phyloP scores from a whole-genome alignment of 1,284 basidiomycete species.

The Puccinia hordei region DNA sequence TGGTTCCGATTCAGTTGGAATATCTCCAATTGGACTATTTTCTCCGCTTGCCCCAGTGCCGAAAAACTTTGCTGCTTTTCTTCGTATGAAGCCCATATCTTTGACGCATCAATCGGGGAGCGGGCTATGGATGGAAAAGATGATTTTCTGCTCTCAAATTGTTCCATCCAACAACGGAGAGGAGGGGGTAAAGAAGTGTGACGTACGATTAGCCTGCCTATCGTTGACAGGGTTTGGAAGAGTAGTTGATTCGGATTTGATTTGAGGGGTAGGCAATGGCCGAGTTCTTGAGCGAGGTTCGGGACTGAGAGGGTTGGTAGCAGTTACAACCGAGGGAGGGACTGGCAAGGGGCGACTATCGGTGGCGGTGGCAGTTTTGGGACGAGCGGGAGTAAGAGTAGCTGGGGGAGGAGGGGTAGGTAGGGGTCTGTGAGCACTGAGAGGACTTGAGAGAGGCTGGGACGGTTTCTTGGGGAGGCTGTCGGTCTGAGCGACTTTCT shows the following conservation, averaged over 20 bases:
- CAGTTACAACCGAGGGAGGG: slow-evolving; percentile 11
- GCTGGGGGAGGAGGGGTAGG: slow-evolving; percentile 28
- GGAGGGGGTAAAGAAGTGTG: background rate
- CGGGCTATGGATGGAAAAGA: background rate
- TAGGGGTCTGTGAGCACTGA: slow-evolving; percentile 20
- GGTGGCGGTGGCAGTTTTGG: background rate
- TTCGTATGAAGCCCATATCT: slow-evolving; percentile 18
- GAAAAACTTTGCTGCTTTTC: background rate
- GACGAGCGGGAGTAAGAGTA: background rate
- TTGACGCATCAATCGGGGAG: slow-evolving; percentile 2
- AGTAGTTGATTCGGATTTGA: background rate
- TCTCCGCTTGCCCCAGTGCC: background rate
- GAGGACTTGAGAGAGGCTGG: background rate
- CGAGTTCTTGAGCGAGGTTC: slow-evolving; percentile 4
- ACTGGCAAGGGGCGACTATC: slow-evolving; percentile 43
- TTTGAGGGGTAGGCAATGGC: slow-evolving; percentile 4
- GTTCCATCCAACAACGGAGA: background rate
- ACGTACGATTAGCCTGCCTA: background rate
- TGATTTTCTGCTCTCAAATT: background rate
- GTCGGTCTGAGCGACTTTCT: background rate
- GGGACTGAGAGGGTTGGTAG: background rate
- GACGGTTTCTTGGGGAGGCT: background rate
- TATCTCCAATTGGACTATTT: slow-evolving; percentile 22
- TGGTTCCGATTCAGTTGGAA: slow-evolving; percentile 35
- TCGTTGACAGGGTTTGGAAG: background rate